Percentiles rank a stretch among this genome's conserved stretches.
These are phyloP conservation scores for Ophiostoma perfectum DNA, from an alignment of 2,329 filamentous ascomycete genomes.

Conservation along the genomic window DNA sequence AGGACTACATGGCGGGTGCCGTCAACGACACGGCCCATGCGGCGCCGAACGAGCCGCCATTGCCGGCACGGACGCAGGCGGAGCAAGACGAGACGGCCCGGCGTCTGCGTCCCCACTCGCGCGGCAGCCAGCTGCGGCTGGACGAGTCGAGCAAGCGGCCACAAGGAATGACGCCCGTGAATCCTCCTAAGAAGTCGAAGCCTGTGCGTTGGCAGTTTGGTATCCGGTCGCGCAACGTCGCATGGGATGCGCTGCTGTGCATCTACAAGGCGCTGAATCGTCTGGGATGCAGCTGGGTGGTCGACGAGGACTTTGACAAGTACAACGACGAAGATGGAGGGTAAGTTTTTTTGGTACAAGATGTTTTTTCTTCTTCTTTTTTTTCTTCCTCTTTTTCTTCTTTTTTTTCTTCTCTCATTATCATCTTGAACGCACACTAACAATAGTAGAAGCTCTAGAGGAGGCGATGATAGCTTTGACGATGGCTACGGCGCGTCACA, in stretches of 20 bases:
- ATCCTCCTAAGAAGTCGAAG: conserved; percentile 64
- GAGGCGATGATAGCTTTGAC: conserved; percentile 29
- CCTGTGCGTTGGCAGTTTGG: conserved; percentile 97
- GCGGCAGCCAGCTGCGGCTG: conserved; percentile 62
- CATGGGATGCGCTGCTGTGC: conserved; percentile 88
- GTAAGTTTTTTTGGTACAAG: no score
- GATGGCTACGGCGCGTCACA: conserved; percentile 36
- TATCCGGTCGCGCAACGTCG: conserved; percentile 88
- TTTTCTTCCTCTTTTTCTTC: no score
- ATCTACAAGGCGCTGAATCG: conserved; percentile 89
- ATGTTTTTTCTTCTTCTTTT: no score
- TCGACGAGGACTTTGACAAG: conserved; percentile 55
- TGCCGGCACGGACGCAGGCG: conserved; percentile 54
- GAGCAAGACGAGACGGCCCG: conserved; percentile 78
- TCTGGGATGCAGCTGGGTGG: conserved; percentile 83
- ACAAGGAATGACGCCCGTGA: conserved; percentile 57
- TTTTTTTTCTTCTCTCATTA: no score
- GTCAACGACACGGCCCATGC: conserved; percentile 44
- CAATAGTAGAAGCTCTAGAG: not conserved
- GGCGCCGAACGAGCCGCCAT: conserved; percentile 44
- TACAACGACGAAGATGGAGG: conserved; percentile 39
- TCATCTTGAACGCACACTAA: no score
- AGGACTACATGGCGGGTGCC: conserved; percentile 68
- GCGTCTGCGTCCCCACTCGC: conserved; percentile 78
- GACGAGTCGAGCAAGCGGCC: conserved; percentile 59